Conservation (phyloP, 495 filamentous ascomycete species). For the Parathielavia appendiculata region DNA sequence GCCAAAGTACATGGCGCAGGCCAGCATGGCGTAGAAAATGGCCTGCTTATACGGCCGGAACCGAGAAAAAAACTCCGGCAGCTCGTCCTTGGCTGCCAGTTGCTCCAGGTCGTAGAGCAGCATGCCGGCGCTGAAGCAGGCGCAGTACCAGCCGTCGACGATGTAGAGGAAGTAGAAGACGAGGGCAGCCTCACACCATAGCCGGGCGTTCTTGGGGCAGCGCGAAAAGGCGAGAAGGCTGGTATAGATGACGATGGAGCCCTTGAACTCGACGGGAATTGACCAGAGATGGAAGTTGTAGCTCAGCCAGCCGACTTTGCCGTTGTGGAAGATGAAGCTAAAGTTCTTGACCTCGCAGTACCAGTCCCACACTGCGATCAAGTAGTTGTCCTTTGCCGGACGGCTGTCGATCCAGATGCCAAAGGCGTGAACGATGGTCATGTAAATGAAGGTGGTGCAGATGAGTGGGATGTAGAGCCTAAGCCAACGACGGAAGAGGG, state of each 20-base stretch:
- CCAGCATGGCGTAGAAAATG: conserved; percentile 45
- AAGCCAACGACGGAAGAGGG: conserved; percentile 35
- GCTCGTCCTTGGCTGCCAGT: conserved; percentile 36
- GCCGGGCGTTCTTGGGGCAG: conserved; percentile 28
- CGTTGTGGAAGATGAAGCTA: conserved; percentile 49
- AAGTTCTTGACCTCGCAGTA: conserved; percentile 56
- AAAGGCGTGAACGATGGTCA: conserved; percentile 48
- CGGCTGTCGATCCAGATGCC: conserved; percentile 35
- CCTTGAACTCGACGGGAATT: conserved; percentile 40
- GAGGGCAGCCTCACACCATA: conserved; percentile 31
- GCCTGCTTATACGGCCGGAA: conserved; percentile 39
- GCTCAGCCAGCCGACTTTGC: conserved; percentile 34
- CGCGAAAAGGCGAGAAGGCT: conserved; percentile 40
- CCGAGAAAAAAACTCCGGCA: conserved; percentile 35
- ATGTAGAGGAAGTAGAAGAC: conserved; percentile 44
- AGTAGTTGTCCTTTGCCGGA: conserved; percentile 32
- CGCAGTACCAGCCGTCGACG: conserved; percentile 42
- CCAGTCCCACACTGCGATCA: conserved; percentile 49
- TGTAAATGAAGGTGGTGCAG: conserved; percentile 45
- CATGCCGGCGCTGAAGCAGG: conserved; percentile 45
- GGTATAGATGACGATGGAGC: conserved; percentile 46
- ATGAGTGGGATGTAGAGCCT: conserved; percentile 36
- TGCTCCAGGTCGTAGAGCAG: conserved; percentile 47
- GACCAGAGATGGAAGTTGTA: conserved; percentile 44
- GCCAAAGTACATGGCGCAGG: conserved; percentile 39